Evolutionary conservation across 305 asterid species (phyloP).

Genomic region (Fraxinus baroniana): DNA sequence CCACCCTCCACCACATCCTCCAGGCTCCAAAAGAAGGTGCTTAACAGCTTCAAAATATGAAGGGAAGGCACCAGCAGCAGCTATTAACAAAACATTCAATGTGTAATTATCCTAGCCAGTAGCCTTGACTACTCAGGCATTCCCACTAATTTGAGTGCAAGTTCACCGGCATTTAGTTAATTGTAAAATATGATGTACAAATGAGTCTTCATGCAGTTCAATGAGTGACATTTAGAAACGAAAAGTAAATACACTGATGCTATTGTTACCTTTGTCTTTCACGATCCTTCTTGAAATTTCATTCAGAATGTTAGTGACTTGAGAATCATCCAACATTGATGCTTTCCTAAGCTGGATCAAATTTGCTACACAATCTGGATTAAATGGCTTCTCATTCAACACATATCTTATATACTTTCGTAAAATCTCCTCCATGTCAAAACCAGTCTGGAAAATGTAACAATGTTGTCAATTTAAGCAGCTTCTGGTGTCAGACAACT

Average conservation of each 20-base stretch:
- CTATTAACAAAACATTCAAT: not conserved
- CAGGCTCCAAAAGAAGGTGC: not conserved
- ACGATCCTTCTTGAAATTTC: conserved; percentile 89
- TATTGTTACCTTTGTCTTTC: conserved; percentile 72
- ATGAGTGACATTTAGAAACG: not conserved
- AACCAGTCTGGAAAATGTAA: conserved; percentile 74
- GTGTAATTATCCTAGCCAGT: not conserved
- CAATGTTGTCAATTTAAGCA: conserved; percentile 25
- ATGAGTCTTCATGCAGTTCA: not conserved
- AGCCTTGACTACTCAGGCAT: conserved; percentile 11
- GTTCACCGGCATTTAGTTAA: conserved; percentile 1
- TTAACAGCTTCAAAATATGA: not conserved
- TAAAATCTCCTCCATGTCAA: conserved; percentile 73
- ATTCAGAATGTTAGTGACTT: conserved; percentile 75
- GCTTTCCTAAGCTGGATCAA: conserved; percentile 82
- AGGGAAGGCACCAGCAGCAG: not conserved
- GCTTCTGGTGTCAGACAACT: conserved; percentile 15
- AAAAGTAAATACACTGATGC: conserved; percentile 20
- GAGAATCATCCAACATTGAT: conserved; percentile 69
- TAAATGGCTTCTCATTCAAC: conserved; percentile 91
- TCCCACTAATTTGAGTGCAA: conserved; percentile 8
- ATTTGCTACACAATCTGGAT: conserved; percentile 67
- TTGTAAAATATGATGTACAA: not conserved
- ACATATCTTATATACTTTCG: conserved; percentile 88
- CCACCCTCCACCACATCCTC: not conserved